These are phyloP conservation scores for Phalaenopsis equestris DNA, from an alignment of 106 monocot species.

Conservation along the genomic window DNA sequence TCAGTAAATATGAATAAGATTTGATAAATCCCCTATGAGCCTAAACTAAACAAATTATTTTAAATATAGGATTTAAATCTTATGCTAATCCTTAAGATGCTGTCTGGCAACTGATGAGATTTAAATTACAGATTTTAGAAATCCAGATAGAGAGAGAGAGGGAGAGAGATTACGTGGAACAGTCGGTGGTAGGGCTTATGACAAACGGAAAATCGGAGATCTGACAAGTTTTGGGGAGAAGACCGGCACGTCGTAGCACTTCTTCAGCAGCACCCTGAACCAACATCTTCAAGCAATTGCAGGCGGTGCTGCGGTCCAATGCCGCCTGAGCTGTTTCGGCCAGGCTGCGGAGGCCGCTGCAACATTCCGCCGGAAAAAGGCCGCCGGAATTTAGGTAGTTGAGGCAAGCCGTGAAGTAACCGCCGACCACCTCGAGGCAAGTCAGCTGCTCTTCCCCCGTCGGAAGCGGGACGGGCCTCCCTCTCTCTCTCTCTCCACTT, in stretches of 20 bases:
- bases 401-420: slow-evolving; percentile 9
- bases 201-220: slow-evolving; percentile 3
- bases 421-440: slow-evolving; percentile 6
- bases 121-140: too few species aligned
- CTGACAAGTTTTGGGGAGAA: slow-evolving; percentile 8
- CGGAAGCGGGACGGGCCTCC: not conserved
- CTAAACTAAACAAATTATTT: too few species aligned
- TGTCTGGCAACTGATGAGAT: not conserved
- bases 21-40: too few species aligned
- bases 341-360: slow-evolving; percentile 2
- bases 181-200: slow-evolving; percentile 19
- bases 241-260: not conserved
- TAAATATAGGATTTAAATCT: too few species aligned
- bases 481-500: too few species aligned
- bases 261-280: not conserved
- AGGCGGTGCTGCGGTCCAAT: slow-evolving; percentile 6
- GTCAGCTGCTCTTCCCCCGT: not conserved
- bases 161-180: slow-evolving; percentile 8
- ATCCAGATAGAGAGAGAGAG: not conserved
- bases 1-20: too few species aligned
- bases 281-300: slow-evolving; percentile 15
- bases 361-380: not conserved
- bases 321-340: not conserved
- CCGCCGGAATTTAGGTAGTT: not conserved
- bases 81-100: too few species aligned